phyloP scores from a whole-genome alignment of 441 rosid species.

The Metrosideros polymorpha region DNA sequence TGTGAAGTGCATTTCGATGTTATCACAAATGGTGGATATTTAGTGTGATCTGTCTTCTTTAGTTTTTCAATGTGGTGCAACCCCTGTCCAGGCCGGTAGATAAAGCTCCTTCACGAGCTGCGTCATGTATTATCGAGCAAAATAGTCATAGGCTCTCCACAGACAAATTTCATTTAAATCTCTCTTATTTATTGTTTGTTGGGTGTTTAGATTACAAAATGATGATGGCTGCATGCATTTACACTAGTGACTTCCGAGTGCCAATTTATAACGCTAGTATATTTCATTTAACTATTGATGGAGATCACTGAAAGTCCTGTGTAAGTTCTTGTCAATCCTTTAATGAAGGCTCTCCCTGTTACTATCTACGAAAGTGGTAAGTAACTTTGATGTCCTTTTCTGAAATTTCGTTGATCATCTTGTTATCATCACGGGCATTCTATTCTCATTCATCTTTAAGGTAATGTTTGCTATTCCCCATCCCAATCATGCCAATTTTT shows the following conservation, averaged over 20 bases:
- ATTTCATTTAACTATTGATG: conserved; percentile 47
- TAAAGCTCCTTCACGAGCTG: no score
- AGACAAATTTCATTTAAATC: no score
- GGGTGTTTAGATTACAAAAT: no score
- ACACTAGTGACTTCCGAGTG: neutral
- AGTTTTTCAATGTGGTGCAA: neutral
- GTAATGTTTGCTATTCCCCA: neutral
- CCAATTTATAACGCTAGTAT: neutral
- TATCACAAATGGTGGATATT: no score
- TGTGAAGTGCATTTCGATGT: no score
- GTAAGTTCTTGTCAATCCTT: conserved; percentile 76
- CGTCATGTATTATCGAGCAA: no score
- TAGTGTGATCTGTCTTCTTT: neutral
- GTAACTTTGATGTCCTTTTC: neutral
- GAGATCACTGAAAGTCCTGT: conserved; percentile 90
- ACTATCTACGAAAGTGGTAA: conserved; percentile 80
- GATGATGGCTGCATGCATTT: neutral
- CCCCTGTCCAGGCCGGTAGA: neutral
- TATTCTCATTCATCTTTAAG: neutral
- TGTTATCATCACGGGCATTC: neutral
- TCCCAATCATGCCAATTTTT: neutral
- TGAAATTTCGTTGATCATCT: neutral
- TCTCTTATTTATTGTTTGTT: neutral
- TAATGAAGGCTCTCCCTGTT: conserved; percentile 81
- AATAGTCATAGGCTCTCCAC: no score